These are phyloP conservation scores for Pseudogymnoascus sp. DNA, from an alignment of 2,329 filamentous ascomycete genomes.

Conservation along the genomic window DNA sequence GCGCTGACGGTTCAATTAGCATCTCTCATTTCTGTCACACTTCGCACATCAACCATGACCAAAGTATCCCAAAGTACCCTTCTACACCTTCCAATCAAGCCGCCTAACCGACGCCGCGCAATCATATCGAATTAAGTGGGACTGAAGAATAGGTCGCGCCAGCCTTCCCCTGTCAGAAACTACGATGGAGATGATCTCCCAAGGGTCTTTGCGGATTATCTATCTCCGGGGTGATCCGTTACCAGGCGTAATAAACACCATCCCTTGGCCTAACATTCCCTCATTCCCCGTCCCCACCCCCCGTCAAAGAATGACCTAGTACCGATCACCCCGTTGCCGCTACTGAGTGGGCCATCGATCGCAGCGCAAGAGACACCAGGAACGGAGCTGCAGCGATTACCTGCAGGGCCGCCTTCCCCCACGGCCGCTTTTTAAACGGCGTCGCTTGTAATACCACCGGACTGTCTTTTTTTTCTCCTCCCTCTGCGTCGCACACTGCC, in stretches of 20 bases:
- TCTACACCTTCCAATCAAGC: background rate
- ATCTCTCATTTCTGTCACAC: conserved; percentile 2
- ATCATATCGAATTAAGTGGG: background rate
- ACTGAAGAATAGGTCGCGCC: background rate
- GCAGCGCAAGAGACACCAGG: background rate
- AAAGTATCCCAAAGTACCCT: background rate
- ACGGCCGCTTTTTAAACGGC: background rate
- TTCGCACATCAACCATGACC: background rate
- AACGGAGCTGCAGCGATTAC: background rate
- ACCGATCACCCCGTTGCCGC: background rate
- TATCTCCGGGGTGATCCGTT: background rate
- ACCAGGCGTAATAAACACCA: background rate
- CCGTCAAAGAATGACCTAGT: background rate
- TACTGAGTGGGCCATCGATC: background rate
- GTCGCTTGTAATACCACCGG: background rate
- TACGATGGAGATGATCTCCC: background rate
- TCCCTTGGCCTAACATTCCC: background rate
- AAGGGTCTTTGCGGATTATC: background rate
- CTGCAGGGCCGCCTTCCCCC: background rate
- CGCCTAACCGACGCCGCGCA: background rate
- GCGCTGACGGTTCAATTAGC: background rate
- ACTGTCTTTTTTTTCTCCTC: background rate
- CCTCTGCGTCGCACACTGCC: background rate
- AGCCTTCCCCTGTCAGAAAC: background rate
- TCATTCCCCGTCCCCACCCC: background rate